These are phyloP conservation scores for Scalesia atractyloides DNA, from an alignment of 129 eudicot genomes.

Conservation along the genomic window DNA sequence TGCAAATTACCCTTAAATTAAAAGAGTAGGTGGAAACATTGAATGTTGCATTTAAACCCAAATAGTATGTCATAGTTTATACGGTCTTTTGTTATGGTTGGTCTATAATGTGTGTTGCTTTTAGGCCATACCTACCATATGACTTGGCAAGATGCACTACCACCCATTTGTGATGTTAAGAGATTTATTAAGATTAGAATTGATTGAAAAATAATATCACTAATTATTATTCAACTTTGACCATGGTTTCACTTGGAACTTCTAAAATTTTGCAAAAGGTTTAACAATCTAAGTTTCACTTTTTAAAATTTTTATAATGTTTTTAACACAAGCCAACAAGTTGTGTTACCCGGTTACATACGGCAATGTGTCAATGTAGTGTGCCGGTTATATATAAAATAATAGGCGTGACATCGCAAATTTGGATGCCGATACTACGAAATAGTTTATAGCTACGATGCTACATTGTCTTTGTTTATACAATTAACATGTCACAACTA, in stretches of 20 bases:
- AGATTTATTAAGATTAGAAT: background rate
- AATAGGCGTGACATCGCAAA: background rate
- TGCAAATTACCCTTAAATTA: background rate
- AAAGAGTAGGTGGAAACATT: background rate
- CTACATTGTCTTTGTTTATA: too few relatives aligned
- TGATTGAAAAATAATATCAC: background rate
- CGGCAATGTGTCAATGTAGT: background rate
- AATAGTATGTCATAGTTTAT: background rate
- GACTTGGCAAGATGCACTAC: slow-evolving; percentile 2
- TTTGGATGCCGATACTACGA: background rate
- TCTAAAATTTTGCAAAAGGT: background rate
- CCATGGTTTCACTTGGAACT: background rate
- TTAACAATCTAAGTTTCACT: too few relatives aligned
- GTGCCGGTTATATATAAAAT: too few relatives aligned
- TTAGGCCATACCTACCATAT: slow-evolving; percentile 1
- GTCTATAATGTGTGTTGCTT: background rate
- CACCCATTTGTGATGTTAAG: background rate
- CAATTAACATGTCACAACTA: too few relatives aligned
- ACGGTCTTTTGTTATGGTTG: slow-evolving; percentile 7
- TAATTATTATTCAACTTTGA: background rate
- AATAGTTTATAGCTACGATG: background rate
- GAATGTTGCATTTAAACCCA: slow-evolving; percentile 3
- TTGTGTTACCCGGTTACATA: background rate
- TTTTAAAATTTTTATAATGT: too few relatives aligned
- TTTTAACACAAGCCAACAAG: too few relatives aligned